phyloP scores from a whole-genome alignment of 306 rosid species.

The Echinosophora koreensis region DNA sequence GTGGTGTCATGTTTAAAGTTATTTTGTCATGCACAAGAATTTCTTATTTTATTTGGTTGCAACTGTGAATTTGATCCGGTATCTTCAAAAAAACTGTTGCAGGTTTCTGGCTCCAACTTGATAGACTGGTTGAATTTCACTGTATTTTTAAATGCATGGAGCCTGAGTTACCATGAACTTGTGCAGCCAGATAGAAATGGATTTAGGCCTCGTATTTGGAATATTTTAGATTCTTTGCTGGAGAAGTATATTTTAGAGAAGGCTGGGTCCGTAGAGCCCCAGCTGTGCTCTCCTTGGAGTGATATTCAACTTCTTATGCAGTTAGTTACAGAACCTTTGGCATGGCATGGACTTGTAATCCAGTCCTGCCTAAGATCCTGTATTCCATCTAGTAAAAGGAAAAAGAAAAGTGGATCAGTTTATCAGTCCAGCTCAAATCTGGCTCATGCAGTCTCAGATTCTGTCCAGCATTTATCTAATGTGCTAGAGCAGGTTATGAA shows the following conservation, averaged over 20 bases:
- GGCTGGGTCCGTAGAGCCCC: slow-evolving; percentile 58
- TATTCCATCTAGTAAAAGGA: slow-evolving; percentile 86
- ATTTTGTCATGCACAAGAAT: neutral
- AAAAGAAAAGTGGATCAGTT: slow-evolving; percentile 77
- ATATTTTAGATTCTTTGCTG: slow-evolving; percentile 68
- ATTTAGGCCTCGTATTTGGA: slow-evolving; percentile 60
- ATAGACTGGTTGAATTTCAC: slow-evolving; percentile 90
- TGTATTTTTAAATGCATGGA: slow-evolving; percentile 88
- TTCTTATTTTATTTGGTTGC: slow-evolving; percentile 3
- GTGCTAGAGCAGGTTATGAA: slow-evolving; percentile 67
- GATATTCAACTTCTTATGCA: slow-evolving; percentile 69
- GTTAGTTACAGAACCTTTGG: slow-evolving; percentile 86
- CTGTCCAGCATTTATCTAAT: slow-evolving; percentile 61
- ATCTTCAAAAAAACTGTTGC: slow-evolving; percentile 45
- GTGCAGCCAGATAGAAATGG: slow-evolving; percentile 56
- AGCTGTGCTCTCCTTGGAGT: slow-evolving; percentile 61
- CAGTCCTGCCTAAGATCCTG: slow-evolving; percentile 80
- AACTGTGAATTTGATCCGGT: slow-evolving; percentile 35
- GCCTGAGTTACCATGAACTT: slow-evolving; percentile 73
- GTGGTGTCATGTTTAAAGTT: neutral
- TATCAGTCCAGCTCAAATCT: slow-evolving; percentile 61
- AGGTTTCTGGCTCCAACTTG: slow-evolving; percentile 80
- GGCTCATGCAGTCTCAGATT: slow-evolving; percentile 56
- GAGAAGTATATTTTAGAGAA: slow-evolving; percentile 68
- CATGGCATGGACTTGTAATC: slow-evolving; percentile 92